Evolutionary conservation across 2,329 filamentous ascomycete genomes (phyloP).

Genomic region (Xylaria sp.): DNA sequence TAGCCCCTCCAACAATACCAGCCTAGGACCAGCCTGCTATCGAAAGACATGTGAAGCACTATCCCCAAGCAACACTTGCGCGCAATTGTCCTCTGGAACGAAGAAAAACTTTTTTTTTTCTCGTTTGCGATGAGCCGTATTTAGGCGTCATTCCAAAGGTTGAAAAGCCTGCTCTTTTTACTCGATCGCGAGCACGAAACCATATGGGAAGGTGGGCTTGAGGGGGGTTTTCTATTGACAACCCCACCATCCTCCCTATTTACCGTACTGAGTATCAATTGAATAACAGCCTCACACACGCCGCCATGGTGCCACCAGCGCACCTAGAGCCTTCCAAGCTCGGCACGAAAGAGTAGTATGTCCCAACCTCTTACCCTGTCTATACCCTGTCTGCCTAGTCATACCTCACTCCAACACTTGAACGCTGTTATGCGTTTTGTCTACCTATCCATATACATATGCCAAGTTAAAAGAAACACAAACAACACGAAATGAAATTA

Average conservation of each 20-base stretch:
- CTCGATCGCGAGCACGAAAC: not conserved
- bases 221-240: not conserved
- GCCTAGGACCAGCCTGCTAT: not conserved
- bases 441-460: not conserved
- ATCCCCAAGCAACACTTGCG: not conserved
- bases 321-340: constrained; percentile 81
- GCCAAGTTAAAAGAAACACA: not conserved
- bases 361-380: constrained; percentile 38
- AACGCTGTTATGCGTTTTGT: not conserved
- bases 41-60: constrained; percentile 24
- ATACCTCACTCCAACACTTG: constrained; percentile 5
- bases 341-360: constrained; percentile 91
- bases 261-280: constrained; percentile 2
- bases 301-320: constrained; percentile 58
- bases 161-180: not conserved
- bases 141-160: not conserved
- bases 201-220: not conserved
- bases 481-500: not conserved
- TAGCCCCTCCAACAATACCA: constrained; percentile 26
- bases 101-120: not conserved
- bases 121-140: no score
- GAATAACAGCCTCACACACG: not conserved
- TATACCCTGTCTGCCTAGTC: not conserved
- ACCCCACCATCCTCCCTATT: constrained; percentile 11
- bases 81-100: not conserved